A percentile compares a stretch with the other conserved stretches of the same genome.
Evolutionary conservation across 225 moss, liverwort and hornwort species (phyloP).

Genomic region (Marchantia paleacea): DNA sequence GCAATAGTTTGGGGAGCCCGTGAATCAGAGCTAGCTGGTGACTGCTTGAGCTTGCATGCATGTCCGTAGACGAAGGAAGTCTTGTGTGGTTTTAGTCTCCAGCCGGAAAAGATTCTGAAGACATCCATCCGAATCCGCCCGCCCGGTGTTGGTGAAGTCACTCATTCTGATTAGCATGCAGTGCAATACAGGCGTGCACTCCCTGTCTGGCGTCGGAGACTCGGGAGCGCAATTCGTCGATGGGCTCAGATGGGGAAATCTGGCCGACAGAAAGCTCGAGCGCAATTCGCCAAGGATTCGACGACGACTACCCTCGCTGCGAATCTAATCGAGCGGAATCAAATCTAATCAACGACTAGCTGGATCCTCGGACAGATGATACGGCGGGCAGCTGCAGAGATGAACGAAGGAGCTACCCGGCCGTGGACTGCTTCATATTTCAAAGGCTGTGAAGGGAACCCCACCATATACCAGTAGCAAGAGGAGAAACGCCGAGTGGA

Average conservation of each 20-base stretch:
- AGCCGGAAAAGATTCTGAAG: not conserved
- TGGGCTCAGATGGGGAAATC: not conserved
- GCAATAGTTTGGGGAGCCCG: slow-evolving; percentile 10
- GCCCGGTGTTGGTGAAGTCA: not conserved
- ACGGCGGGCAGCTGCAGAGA: not conserved
- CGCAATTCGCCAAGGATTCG: not conserved
- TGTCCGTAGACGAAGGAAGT: not conserved
- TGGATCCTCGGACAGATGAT: not conserved
- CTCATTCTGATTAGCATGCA: not conserved
- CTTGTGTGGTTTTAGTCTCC: not conserved
- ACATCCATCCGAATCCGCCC: not conserved
- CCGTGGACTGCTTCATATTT: too few species aligned
- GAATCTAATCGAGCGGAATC: too few species aligned
- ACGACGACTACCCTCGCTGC: not conserved
- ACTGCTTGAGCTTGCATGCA: not conserved
- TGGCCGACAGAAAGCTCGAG: not conserved
- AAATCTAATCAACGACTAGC: not conserved
- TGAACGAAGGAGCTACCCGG: too few species aligned
- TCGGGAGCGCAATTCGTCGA: not conserved
- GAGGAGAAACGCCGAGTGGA: not conserved
- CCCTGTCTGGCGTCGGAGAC: not conserved
- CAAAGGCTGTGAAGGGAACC: too few species aligned
- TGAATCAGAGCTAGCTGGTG: not conserved
- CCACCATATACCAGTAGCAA: not conserved
- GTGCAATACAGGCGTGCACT: not conserved